phyloP scores from a whole-genome alignment of 768 basidiomycete species.

The Clathrus columnatus region DNA sequence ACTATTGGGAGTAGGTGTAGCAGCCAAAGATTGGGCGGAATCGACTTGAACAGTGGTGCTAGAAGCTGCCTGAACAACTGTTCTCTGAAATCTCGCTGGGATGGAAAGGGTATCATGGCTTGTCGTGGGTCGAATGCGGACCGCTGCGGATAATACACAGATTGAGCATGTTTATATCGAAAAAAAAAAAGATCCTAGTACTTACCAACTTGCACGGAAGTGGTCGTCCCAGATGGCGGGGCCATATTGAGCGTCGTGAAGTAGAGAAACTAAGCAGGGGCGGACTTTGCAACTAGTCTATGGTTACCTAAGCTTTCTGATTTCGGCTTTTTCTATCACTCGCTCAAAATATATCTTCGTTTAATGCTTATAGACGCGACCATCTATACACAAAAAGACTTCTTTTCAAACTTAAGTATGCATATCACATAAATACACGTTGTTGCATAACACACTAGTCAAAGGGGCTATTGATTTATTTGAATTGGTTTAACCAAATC shows the following conservation, averaged over 20 bases:
- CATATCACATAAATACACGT: not conserved
- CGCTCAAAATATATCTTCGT: not conserved
- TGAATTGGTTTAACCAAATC: too few relatives aligned
- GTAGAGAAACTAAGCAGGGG: not conserved
- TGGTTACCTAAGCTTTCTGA: not conserved
- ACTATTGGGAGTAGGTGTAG: slow-evolving; percentile 42
- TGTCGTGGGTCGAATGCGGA: slow-evolving; percentile 86
- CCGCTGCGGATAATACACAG: slow-evolving; percentile 40
- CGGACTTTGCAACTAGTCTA: not conserved
- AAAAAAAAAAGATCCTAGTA: slow-evolving; percentile 16
- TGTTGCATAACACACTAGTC: too few relatives aligned
- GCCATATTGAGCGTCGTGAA: slow-evolving; percentile 1
- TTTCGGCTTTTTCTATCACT: not conserved
- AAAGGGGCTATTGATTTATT: too few relatives aligned
- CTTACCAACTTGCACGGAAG: slow-evolving; percentile 92
- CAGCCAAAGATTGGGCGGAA: slow-evolving; percentile 43
- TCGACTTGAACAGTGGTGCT: slow-evolving; percentile 79
- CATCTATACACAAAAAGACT: too few relatives aligned
- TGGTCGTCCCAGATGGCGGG: slow-evolving; percentile 32
- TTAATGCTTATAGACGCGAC: too few relatives aligned
- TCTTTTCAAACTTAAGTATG: not conserved
- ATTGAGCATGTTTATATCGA: not conserved
- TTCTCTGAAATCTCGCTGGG: slow-evolving; percentile 89
- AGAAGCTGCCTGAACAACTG: slow-evolving; percentile 72
- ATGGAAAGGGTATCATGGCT: slow-evolving; percentile 77